Conservation (phyloP, 176 grass and related monocot species). For the Rhynchospora breviuscula region DNA sequence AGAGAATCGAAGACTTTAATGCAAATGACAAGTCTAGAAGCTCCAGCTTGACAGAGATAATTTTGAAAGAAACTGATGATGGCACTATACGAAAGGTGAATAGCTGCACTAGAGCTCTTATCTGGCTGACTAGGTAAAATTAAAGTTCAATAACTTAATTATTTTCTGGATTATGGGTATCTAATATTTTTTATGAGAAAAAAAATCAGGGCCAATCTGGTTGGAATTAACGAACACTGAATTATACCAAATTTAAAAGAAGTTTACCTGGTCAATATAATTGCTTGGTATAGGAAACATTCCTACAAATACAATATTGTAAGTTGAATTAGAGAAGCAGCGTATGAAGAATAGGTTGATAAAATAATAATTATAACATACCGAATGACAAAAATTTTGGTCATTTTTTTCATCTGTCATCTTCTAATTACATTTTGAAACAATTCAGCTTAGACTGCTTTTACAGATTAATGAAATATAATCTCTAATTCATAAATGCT, state of each 20-base stretch:
- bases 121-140: conserved; percentile 69
- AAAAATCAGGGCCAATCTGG: not conserved
- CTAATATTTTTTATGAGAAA: not conserved
- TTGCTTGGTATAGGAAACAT: not conserved
- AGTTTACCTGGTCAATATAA: not conserved
- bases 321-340: not conserved
- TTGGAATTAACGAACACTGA: not conserved
- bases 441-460: not conserved
- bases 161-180: not conserved
- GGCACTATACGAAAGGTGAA: conserved; percentile 50
- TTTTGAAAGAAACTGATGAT: conserved; percentile 47
- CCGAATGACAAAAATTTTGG: not conserved
- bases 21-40: conserved; percentile 44
- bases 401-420: not conserved
- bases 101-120: conserved; percentile 67
- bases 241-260: not conserved
- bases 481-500: not conserved
- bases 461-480: not conserved
- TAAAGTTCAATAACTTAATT: not conserved
- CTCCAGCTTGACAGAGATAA: conserved; percentile 40
- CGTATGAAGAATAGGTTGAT: not conserved
- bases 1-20: conserved; percentile 66
- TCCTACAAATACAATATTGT: not conserved
- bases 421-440: not conserved
- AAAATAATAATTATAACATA: not conserved